Percentiles rank a stretch among this genome's conserved stretches.
phyloP scores from a whole-genome alignment of 495 filamentous ascomycete species.

The Beverwykella pulmonaria region DNA sequence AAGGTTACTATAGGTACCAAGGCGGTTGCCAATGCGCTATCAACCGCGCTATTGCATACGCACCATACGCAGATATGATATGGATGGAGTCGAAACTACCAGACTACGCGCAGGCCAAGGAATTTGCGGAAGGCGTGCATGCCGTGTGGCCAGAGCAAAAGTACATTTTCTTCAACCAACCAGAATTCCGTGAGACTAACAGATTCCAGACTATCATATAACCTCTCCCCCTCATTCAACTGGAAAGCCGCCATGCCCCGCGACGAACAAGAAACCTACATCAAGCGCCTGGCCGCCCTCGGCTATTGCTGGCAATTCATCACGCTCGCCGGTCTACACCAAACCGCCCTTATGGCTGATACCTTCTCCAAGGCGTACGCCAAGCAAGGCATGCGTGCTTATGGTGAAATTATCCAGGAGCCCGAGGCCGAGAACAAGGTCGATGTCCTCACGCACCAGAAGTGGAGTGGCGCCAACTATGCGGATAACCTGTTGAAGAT shows the following conservation, averaged over 20 bases:
- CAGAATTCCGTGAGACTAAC: slow-evolving; percentile 30
- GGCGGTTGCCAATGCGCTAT: slow-evolving; percentile 91
- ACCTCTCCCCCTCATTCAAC: slow-evolving; percentile 98
- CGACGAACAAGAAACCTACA: slow-evolving; percentile 95
- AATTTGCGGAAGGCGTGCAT: slow-evolving; percentile 94
- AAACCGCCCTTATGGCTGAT: slow-evolving; percentile 86
- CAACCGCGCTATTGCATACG: slow-evolving; percentile 89
- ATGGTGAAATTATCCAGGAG: slow-evolving; percentile 95
- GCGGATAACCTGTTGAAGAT: slow-evolving; percentile 94
- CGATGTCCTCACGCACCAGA: slow-evolving; percentile 97
- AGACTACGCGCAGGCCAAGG: slow-evolving; percentile 87
- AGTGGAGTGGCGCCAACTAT: slow-evolving; percentile 95
- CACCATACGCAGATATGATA: slow-evolving; percentile 90
- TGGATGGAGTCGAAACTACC: slow-evolving; percentile 99
- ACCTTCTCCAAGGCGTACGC: slow-evolving; percentile 83
- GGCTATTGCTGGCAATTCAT: slow-evolving; percentile 99
- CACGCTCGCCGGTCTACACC: slow-evolving; percentile 96
- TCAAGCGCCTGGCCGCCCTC: slow-evolving; percentile 78
- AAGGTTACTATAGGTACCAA: slow-evolving; percentile 90
- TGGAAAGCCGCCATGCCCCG: slow-evolving; percentile 97
- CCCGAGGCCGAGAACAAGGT: slow-evolving; percentile 89
- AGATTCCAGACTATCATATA: slow-evolving; percentile 78
- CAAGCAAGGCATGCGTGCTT: slow-evolving; percentile 88
- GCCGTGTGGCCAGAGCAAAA: slow-evolving; percentile 95
- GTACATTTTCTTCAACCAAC: slow-evolving; percentile 49